Evolutionary conservation across 768 basidiomycete genomes (phyloP), one percentile per base, ranked within the genome.

Genomic region (Gelatoporia subvermispora): DNA sequence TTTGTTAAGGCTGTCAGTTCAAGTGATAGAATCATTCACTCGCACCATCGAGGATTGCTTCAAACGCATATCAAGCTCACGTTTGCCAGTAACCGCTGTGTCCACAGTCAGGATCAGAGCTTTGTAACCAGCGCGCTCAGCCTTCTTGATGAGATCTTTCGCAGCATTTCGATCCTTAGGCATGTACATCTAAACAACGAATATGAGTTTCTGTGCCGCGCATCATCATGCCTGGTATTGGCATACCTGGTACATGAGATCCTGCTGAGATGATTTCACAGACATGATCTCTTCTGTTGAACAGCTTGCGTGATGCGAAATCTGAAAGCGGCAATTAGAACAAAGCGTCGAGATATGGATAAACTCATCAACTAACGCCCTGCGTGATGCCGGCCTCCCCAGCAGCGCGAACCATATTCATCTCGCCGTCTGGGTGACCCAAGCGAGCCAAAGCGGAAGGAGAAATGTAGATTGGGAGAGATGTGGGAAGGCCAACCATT

Each of bases 31-130:
- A 21, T 31, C 53, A 48, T 43, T 7, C 20, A 22, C 31, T 3
- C 45, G 4, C 20, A 49, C 57, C 8, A 52, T 49, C 44, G 64
- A 62, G 8, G 36, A 35, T 21, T 47, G 64, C 56, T 64, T 66
- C 2, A 60, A 55, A 15, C 67, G 53, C 52, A 59, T 58, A 56
- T 69, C 68, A 8, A 60, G 55, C 50, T 71, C 69, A 3, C 75
- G 66, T 52, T 75, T 76, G 3, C 72, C 72, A 8, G 66, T 60
- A 25, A 71, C 68, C 1, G 74, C 66, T 0, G 72, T 68, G 50
- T 78, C 76, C 15, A 78, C 75, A 0, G 76, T 78, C 35, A 78
- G 65, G 55, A 76, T 72, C 50, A 78, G 66, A 1, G 69, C 76
- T 40, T 71, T 72, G 56, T 68, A 74, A 0, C 74, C 71, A 2